Evolutionary conservation across 2,329 filamentous ascomycete genomes (phyloP).

Genomic region (Trichoderma gracile): DNA sequence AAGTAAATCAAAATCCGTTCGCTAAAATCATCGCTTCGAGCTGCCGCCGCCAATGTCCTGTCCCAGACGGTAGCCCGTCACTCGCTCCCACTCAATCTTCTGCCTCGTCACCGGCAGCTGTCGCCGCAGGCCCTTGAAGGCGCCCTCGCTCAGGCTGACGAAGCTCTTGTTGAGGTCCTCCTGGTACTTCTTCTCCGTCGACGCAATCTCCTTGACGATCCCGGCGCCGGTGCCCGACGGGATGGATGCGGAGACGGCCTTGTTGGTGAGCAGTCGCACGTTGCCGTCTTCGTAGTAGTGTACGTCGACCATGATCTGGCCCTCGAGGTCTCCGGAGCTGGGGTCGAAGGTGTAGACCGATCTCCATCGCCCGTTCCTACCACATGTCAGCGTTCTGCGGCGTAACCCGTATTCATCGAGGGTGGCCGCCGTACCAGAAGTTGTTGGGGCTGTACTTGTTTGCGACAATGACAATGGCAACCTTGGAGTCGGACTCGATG

Average conservation of each 20-base stretch:
- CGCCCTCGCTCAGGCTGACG: slow-evolving; percentile 82
- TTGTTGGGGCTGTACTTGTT: slow-evolving; percentile 98
- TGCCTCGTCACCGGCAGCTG: slow-evolving; percentile 95
- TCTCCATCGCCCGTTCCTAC: slow-evolving; percentile 93
- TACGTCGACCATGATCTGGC: slow-evolving; percentile 87
- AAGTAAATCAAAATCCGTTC: neutral
- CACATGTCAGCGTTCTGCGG: slow-evolving; percentile 27
- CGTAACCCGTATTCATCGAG: neutral
- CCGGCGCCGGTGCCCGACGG: slow-evolving; percentile 64
- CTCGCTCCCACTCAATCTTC: slow-evolving; percentile 99
- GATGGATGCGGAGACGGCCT: slow-evolving; percentile 66
- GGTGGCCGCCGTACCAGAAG: slow-evolving; percentile 68
- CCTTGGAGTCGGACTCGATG: slow-evolving; percentile 68
- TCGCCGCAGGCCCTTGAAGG: slow-evolving; percentile 88
- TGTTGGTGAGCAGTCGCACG: slow-evolving; percentile 87
- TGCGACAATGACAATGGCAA: slow-evolving; percentile 83
- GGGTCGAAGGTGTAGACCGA: slow-evolving; percentile 80
- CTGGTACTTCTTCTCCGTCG: slow-evolving; percentile 87
- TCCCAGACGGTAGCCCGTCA: slow-evolving; percentile 84
- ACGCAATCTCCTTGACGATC: slow-evolving; percentile 75
- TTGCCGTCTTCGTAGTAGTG: slow-evolving; percentile 99
- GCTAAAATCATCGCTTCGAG: slow-evolving; percentile 49
- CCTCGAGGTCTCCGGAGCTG: slow-evolving; percentile 66
- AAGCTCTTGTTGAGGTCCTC: slow-evolving; percentile 94
- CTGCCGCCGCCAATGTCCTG: slow-evolving; percentile 75